Evolutionary conservation across 2,329 filamentous ascomycete species (phyloP).

Genomic region (Cytospora piceicola): DNA sequence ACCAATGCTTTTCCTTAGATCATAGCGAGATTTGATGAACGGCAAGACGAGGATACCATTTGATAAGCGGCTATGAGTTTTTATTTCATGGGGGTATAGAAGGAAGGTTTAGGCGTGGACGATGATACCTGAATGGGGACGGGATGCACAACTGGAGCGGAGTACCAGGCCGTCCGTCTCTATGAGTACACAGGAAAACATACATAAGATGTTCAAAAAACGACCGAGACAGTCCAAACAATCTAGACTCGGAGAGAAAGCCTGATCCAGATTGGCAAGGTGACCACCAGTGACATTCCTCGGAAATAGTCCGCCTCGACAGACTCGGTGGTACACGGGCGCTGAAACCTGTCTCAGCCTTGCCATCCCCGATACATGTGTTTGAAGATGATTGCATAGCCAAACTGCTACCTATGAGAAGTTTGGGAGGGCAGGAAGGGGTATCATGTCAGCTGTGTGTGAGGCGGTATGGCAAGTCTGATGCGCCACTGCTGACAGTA

Average conservation of each 20-base stretch:
- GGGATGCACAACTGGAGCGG: neutral
- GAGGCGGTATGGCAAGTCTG: neutral
- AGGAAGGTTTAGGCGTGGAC: neutral
- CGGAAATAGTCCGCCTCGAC: neutral
- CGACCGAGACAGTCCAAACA: neutral
- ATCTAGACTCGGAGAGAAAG: neutral
- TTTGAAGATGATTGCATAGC: no score
- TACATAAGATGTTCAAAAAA: neutral
- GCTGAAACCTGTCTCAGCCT: neutral
- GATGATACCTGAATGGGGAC: neutral
- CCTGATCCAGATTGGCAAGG: neutral
- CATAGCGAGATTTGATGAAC: neutral
- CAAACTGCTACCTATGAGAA: no score
- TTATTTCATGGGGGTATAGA: neutral
- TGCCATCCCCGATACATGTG: neutral
- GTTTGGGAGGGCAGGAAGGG: no score
- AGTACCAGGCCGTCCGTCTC: neutral
- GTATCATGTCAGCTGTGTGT: neutral
- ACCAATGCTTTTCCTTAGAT: slow-evolving; percentile 1
- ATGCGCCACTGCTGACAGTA: neutral
- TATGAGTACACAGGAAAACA: neutral
- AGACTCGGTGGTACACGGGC: neutral
- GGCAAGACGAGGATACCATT: slow-evolving; percentile 1
- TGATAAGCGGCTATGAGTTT: neutral
- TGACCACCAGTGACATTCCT: neutral